These are phyloP conservation scores for Xerocomus minutiporus DNA, from an alignment of 1,284 basidiomycete genomes.

Conservation along the genomic window DNA sequence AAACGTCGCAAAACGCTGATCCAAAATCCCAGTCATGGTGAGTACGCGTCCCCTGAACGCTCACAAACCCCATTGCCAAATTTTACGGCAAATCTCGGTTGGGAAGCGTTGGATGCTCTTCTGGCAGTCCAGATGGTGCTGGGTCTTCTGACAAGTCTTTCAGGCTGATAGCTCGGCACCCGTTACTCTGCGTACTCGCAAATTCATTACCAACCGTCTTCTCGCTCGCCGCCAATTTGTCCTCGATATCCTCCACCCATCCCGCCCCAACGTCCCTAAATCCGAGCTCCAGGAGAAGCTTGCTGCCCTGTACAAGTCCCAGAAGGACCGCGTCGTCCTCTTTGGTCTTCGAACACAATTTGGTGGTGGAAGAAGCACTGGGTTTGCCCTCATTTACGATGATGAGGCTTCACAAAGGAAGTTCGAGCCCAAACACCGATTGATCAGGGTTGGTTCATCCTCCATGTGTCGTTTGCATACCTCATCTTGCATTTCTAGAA, in stretches of 20 bases:
- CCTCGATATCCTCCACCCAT: conserved; percentile 94
- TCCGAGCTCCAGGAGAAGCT: conserved; percentile 93
- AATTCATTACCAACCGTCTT: conserved; percentile 99
- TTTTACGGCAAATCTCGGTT: conserved; percentile 4
- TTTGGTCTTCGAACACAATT: conserved; percentile 90
- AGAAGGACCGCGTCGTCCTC: conserved; percentile 73
- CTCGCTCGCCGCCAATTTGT: conserved; percentile 91
- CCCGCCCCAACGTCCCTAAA: conserved; percentile 92
- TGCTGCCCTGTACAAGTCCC: conserved; percentile 71
- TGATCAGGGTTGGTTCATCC: conserved; percentile 75
- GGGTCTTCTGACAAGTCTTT: conserved; percentile 15
- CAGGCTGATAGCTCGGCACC: conserved; percentile 84
- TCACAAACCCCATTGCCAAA: neutral
- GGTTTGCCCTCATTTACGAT: conserved; percentile 98
- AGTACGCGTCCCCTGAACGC: conserved; percentile 9
- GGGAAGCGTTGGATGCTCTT: conserved; percentile 23
- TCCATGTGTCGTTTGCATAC: conserved; percentile 2
- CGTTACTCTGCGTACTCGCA: conserved; percentile 96
- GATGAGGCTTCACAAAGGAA: conserved; percentile 91
- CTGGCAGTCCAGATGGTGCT: conserved; percentile 18
- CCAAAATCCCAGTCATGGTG: conserved; percentile 26
- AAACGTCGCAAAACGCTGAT: conserved; percentile 18
- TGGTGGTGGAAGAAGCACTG: conserved; percentile 97
- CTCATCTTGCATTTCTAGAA: conserved; percentile 47
- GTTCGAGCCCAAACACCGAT: conserved; percentile 96